These are phyloP conservation scores for Aspergillus sp. DNA, from an alignment of 2,329 filamentous ascomycete species.

Conservation along the genomic window DNA sequence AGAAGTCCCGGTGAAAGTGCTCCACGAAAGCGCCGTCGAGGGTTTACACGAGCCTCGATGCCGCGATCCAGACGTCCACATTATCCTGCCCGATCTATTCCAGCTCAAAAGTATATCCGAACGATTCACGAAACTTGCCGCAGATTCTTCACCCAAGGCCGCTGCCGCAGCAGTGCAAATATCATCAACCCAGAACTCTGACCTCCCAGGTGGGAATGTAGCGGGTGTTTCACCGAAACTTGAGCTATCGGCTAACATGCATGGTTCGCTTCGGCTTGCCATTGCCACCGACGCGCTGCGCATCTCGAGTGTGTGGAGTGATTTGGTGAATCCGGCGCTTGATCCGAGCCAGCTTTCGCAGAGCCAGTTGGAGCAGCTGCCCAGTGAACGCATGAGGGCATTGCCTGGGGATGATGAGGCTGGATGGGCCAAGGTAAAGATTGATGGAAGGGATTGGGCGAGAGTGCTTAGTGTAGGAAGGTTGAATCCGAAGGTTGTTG, in stretches of 20 bases:
- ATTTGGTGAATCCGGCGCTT: constrained; percentile 81
- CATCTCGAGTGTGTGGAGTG: constrained; percentile 83
- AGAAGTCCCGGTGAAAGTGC: constrained; percentile 90
- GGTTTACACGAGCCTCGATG: constrained; percentile 91
- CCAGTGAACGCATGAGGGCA: constrained; percentile 73
- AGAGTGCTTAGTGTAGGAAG: constrained; percentile 89
- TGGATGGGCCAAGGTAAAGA: constrained; percentile 83
- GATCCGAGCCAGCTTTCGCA: constrained; percentile 73
- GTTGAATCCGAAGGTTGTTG: constrained; percentile 86
- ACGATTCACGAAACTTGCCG: constrained; percentile 78
- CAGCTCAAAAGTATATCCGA: constrained; percentile 94
- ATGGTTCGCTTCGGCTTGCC: constrained; percentile 77
- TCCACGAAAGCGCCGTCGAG: constrained; percentile 80
- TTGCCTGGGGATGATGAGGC: constrained; percentile 68
- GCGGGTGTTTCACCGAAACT: constrained; percentile 59
- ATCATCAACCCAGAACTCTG: constrained; percentile 6
- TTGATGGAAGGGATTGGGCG: constrained; percentile 94
- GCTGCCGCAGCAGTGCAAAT: constrained; percentile 16
- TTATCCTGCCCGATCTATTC: constrained; percentile 79
- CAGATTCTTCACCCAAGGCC: constrained; percentile 13
- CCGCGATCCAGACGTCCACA: constrained; percentile 89
- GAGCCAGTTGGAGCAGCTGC: constrained; percentile 69
- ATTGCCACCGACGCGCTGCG: constrained; percentile 81
- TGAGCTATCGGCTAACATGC: constrained; percentile 91
- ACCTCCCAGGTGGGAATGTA: constrained; percentile 12